Evolutionary conservation across 163 green algal genomes (phyloP), one percentile per base, ranked within the genome.

Genomic region (Volvox carteri): DNA sequence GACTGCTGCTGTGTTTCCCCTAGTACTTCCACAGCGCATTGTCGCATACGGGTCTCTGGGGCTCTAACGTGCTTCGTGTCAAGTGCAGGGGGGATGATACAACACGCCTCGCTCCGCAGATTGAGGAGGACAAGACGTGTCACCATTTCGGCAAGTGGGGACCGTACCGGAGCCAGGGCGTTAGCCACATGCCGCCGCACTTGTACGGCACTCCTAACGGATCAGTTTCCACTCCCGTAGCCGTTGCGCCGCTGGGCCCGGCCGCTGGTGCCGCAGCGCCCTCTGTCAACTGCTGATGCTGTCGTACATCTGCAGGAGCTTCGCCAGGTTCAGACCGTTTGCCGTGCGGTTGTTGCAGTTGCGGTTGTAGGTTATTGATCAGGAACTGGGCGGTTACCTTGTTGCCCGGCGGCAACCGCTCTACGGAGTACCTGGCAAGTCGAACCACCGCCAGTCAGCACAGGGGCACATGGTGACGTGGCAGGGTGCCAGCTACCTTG

Each of bases 371-470:
- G 56, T 33, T 30, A 19, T 54, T 52, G 7, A 91, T 50, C 19
- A 68, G 33, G 80, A 68, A 91, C 46, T 86, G 79, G 0, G 80
- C 72, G 4, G 79, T 89, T n/a, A 87, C 70, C 39, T 86, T 81
- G 35, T 60, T 62, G 25, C 79, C 79, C 5, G 78, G 44, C 0
- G 75, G 39, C 52, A 88, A n/a, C 56, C 78, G 87, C 78, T 88
- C 87, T 12, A 88, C 21, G 6, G 68, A 85, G 87, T 88, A 88
- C 58, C 85, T 86, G 60, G n/a, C n/a, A n/a, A n/a, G n/a, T n/a
- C n/a, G n/a, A n/a, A n/a, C n/a, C n/a, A n/a, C n/a, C n/a, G n/a
- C n/a, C n/a, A n/a, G n/a, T n/a, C n/a, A n/a, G n/a, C n/a, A n/a
- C n/a, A n/a, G n/a, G n/a, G n/a, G n/a, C n/a, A n/a, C n/a, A n/a